A percentile compares a stretch with the other conserved stretches of the same genome.
phyloP scores from a whole-genome alignment of 345 rosid species.

The Eucalyptus curtisii region DNA sequence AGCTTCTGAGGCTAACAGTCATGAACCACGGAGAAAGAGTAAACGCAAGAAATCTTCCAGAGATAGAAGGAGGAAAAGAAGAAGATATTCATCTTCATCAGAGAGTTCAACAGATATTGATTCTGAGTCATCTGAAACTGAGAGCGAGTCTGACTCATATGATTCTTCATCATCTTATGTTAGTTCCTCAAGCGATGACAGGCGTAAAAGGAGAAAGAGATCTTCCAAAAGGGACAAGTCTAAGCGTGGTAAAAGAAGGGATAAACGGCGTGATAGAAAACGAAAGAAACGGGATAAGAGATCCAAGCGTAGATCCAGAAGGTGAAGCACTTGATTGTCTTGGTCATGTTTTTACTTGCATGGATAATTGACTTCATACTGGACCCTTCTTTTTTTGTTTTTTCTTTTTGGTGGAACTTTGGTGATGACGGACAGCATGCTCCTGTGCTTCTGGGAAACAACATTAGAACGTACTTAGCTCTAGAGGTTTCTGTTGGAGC shows the following conservation, averaged over 20 bases:
- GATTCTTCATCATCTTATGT: conserved; percentile 56
- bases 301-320: conserved; percentile 67
- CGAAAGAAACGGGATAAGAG: conserved; percentile 55
- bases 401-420: background rate
- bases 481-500: background rate
- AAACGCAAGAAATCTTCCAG: conserved; percentile 66
- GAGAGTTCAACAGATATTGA: background rate
- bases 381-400: background rate
- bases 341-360: background rate
- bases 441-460: background rate
- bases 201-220: conserved; percentile 69
- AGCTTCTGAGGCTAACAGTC: conserved; percentile 18
- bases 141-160: conserved; percentile 65
- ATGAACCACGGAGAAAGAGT: conserved; percentile 38
- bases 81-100: conserved; percentile 32
- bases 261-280: conserved; percentile 67
- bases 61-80: conserved; percentile 65
- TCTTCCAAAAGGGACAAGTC: conserved; percentile 63
- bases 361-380: background rate
- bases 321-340: conserved; percentile 23
- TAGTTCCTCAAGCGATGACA: conserved; percentile 88
- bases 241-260: conserved; percentile 61
- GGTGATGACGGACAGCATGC: background rate
- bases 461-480: background rate
- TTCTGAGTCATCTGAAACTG: conserved; percentile 38